Conservation (phyloP, 805 yeast genomes). For the Saccharomyces eubayanus region DNA sequence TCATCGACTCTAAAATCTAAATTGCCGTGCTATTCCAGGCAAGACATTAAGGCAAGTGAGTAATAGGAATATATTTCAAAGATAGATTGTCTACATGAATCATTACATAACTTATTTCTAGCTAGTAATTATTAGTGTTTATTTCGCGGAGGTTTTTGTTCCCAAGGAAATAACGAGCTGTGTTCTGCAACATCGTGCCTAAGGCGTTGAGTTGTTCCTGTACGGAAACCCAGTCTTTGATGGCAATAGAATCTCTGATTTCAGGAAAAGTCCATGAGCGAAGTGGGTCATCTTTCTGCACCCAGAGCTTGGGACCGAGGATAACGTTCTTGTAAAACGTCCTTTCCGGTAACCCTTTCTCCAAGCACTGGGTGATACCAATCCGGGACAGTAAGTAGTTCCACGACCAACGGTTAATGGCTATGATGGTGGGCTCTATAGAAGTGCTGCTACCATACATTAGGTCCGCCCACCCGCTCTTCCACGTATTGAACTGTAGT, state of each 20-base stretch:
- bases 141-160: neutral
- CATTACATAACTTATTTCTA: neutral
- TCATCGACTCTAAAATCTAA: too few relatives aligned
- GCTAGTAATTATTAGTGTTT: neutral
- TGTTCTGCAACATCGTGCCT: constrained; percentile 28
- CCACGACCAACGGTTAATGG: constrained; percentile 73
- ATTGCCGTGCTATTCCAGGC: too few relatives aligned
- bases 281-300: constrained; percentile 41
- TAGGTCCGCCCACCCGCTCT: constrained; percentile 50
- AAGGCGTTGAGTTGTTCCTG: constrained; percentile 44
- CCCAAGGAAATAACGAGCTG: neutral
- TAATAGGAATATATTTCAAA: neutral
- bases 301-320: constrained; percentile 58
- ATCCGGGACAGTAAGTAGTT: constrained; percentile 56
- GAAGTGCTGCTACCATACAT: constrained; percentile 35
- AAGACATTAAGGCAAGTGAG: neutral
- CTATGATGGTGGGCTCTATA: constrained; percentile 62
- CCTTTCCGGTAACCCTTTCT: constrained; percentile 41
- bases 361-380: constrained; percentile 44
- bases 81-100: neutral
- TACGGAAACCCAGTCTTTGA: constrained; percentile 43
- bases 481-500: constrained; percentile 46
- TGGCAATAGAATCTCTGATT: constrained; percentile 56
- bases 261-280: constrained; percentile 65
- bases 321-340: constrained; percentile 60